Percentiles rank a stretch among this genome's conserved stretches.
Conservation (phyloP, 257 asterid species). For the Lycium barbarum region DNA sequence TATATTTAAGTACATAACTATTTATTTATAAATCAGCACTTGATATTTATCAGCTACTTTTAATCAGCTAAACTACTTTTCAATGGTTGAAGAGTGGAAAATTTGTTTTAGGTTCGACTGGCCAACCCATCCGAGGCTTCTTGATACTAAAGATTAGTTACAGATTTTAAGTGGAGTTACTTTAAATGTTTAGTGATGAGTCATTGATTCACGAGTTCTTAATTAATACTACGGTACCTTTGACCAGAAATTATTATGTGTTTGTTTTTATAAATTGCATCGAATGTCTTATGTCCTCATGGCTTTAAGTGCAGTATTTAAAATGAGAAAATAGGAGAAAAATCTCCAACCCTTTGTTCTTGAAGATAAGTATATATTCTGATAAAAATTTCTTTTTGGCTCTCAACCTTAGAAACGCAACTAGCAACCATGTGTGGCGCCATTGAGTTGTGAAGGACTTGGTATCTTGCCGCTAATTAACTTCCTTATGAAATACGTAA, state of each 20-base stretch:
- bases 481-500: not conserved
- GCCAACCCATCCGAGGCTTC: not conserved
- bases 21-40: not conserved
- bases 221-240: not conserved
- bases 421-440: not conserved
- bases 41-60: not conserved
- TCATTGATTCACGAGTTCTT: not conserved
- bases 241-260: not conserved
- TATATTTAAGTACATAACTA: not conserved
- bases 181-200: conserved; percentile 10
- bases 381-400: not conserved
- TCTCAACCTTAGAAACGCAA: not conserved
- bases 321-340: no score
- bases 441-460: not conserved
- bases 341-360: not conserved
- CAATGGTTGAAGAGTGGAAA: not conserved
- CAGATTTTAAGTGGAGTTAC: conserved; percentile 1
- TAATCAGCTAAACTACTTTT: not conserved
- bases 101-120: not conserved
- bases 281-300: not conserved
- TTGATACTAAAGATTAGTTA: not conserved
- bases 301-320: not conserved
- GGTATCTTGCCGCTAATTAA: no score
- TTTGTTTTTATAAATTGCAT: not conserved
- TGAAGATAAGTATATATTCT: conserved; percentile 9